phyloP scores from a whole-genome alignment of 306 rosid genomes.

The Cicer pinnatifidum region DNA sequence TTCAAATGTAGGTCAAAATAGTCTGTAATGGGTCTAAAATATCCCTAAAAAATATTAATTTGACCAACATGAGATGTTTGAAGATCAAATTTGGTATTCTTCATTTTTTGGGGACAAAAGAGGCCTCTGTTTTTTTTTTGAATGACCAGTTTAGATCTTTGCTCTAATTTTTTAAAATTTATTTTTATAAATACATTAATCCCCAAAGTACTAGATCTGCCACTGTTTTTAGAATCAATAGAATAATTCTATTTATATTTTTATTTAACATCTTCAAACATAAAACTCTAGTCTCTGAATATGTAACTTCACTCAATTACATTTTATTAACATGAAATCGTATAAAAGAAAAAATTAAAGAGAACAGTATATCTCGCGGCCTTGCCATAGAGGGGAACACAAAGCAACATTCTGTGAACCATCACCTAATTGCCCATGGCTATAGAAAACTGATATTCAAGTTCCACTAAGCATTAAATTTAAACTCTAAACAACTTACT shows the following conservation, averaged over 20 bases:
- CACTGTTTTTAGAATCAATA: constrained; percentile 6
- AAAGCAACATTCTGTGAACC: background rate
- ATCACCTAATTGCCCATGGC: background rate
- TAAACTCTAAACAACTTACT: constrained; percentile 56
- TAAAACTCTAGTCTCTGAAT: constrained; percentile 5
- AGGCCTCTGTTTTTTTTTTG: no score
- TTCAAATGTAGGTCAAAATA: no score
- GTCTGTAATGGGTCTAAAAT: no score
- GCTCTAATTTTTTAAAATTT: no score
- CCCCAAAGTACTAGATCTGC: no score
- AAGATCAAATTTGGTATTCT: no score
- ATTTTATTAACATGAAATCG: constrained; percentile 3
- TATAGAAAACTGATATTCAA: constrained; percentile 8
- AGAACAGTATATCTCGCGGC: constrained; percentile 21
- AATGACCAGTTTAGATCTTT: no score
- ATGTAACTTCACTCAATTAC: constrained; percentile 19
- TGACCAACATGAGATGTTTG: no score
- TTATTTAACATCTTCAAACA: constrained; percentile 32
- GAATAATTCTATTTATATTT: background rate
- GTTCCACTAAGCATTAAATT: constrained; percentile 34
- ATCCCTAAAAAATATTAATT: no score
- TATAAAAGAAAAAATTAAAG: constrained; percentile 21
- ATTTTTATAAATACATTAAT: no score
- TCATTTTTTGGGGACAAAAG: no score
- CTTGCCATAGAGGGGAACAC: background rate